These are phyloP conservation scores for Penicillium simplicissimum DNA, from an alignment of 495 filamentous ascomycete genomes.

Conservation along the genomic window DNA sequence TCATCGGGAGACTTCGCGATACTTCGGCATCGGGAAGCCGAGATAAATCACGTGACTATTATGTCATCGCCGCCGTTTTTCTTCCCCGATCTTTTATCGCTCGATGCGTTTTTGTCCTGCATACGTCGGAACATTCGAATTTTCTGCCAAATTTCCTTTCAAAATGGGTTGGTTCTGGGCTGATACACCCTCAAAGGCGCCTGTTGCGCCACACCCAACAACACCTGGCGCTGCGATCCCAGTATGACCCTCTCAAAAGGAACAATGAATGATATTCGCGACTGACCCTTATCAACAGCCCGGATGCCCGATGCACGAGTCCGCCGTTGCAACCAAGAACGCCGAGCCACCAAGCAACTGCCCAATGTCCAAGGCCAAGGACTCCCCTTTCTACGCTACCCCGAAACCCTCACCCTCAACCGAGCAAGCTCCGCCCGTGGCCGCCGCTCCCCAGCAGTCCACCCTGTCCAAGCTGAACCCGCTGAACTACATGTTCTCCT, in stretches of 20 bases:
- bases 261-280: not conserved
- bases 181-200: conserved; percentile 55
- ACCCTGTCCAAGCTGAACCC: conserved; percentile 79
- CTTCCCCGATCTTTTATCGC: conserved; percentile 37
- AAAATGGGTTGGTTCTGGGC: conserved; percentile 99
- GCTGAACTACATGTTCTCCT: conserved; percentile 93
- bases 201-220: conserved; percentile 47
- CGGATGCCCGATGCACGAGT: conserved; percentile 88
- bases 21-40: conserved; percentile 8
- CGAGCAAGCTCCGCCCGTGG: conserved; percentile 20
- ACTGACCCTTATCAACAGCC: conserved; percentile 59
- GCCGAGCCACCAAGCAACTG: conserved; percentile 50
- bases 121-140: not conserved
- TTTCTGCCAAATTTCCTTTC: conserved; percentile 5
- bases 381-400: conserved; percentile 43
- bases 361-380: conserved; percentile 50
- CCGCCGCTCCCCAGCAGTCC: conserved; percentile 39
- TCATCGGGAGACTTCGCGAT: not conserved
- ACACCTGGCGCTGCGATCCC: conserved; percentile 56
- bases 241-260: conserved; percentile 52
- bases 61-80: conserved; percentile 62
- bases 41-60: conserved; percentile 33
- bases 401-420: conserved; percentile 23
- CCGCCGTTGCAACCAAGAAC: conserved; percentile 42
- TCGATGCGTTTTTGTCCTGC: conserved; percentile 7